phyloP scores from a whole-genome alignment of 2,329 filamentous ascomycete genomes.

The Cadophora sp. region DNA sequence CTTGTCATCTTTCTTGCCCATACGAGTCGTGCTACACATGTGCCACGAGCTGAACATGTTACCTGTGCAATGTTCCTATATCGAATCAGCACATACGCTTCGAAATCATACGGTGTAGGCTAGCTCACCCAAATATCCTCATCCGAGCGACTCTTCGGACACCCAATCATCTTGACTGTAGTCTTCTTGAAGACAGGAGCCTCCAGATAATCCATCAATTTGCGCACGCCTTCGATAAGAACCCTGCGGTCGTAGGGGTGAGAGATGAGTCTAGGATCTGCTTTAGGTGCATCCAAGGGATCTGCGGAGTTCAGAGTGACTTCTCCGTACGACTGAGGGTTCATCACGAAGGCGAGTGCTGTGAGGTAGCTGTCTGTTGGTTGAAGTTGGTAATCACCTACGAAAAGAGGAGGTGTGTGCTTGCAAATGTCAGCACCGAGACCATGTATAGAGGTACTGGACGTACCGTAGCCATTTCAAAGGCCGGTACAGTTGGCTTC shows the following conservation, averaged over 20 bases:
- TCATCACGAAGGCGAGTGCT: conserved; percentile 57
- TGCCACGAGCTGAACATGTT: conserved; percentile 58
- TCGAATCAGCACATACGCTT: background rate
- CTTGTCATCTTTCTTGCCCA: conserved; percentile 55
- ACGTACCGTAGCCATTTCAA: conserved; percentile 59
- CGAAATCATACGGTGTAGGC: background rate
- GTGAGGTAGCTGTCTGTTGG: conserved; percentile 51
- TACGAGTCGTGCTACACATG: conserved; percentile 63
- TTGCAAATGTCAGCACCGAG: conserved; percentile 11
- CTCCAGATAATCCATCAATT: conserved; percentile 51
- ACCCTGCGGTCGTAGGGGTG: conserved; percentile 61
- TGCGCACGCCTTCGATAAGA: conserved; percentile 56
- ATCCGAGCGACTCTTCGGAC: conserved; percentile 56
- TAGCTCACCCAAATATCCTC: conserved; percentile 54
- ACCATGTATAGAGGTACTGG: conserved; percentile 33
- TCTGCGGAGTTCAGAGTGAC: conserved; percentile 67
- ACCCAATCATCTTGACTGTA: conserved; percentile 50
- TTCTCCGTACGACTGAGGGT: conserved; percentile 64
- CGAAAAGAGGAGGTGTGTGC: conserved; percentile 39
- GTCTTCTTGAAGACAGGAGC: conserved; percentile 54
- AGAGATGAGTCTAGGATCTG: conserved; percentile 65
- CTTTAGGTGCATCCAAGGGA: conserved; percentile 67
- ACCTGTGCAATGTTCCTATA: conserved; percentile 51
- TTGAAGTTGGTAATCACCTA: conserved; percentile 48
- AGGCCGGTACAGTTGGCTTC: conserved; percentile 61